A percentile compares a stretch with the other conserved stretches of the same genome.
phyloP scores from a whole-genome alignment of 768 basidiomycete genomes.

The Kwoniella mangroviensis region DNA sequence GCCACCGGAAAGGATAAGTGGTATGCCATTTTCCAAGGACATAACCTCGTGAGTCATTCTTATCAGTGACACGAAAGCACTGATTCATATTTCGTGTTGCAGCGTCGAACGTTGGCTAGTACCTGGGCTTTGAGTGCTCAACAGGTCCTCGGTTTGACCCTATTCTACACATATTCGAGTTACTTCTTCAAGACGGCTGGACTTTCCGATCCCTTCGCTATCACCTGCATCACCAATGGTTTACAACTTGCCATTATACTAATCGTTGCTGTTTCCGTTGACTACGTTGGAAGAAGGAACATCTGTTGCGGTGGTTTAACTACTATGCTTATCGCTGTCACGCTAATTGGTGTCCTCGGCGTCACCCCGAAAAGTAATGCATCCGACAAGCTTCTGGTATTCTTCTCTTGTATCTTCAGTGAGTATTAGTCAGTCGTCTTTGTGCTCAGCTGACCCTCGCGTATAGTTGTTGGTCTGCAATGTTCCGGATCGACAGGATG shows the following conservation, averaged over 20 bases:
- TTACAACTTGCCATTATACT: slow-evolving; percentile 29
- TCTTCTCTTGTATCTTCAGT: slow-evolving; percentile 37
- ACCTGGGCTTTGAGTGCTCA: slow-evolving; percentile 23
- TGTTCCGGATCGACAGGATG: slow-evolving; percentile 28
- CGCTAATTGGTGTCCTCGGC: slow-evolving; percentile 20
- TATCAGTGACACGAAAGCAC: not conserved
- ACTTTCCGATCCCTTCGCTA: slow-evolving; percentile 30
- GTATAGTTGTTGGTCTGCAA: slow-evolving; percentile 26
- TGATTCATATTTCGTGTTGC: not conserved
- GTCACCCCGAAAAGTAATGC: slow-evolving; percentile 12
- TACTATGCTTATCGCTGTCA: slow-evolving; percentile 20
- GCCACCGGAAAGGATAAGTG: slow-evolving; percentile 4
- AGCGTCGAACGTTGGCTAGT: slow-evolving; percentile 29
- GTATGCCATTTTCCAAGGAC: slow-evolving; percentile 25
- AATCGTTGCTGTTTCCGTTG: slow-evolving; percentile 17
- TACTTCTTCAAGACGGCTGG: slow-evolving; percentile 28
- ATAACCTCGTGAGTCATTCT: slow-evolving; percentile 13
- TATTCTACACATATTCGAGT: slow-evolving; percentile 24
- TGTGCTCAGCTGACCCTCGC: not conserved
- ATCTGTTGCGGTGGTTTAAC: slow-evolving; percentile 26
- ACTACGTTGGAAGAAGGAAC: slow-evolving; percentile 24
- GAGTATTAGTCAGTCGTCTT: slow-evolving; percentile 3
- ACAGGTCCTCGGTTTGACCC: slow-evolving; percentile 25
- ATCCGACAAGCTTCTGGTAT: slow-evolving; percentile 22
- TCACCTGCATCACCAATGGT: slow-evolving; percentile 30